A percentile compares a stretch with the other conserved stretches of the same genome.
phyloP scores from a whole-genome alignment of 805 yeast species.

The Suhomyces kilbournensis region DNA sequence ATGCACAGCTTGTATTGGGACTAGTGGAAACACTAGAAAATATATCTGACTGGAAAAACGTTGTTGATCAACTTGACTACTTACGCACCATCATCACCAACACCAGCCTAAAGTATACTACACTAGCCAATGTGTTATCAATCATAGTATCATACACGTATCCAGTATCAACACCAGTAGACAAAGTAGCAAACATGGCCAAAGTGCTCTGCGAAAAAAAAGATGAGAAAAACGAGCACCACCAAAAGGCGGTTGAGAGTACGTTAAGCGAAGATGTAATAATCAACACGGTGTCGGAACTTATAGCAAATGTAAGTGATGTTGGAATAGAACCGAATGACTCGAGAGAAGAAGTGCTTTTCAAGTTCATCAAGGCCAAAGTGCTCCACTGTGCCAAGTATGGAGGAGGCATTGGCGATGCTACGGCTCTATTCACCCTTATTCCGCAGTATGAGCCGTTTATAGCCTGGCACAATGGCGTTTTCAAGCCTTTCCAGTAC shows the following conservation, averaged over 20 bases:
- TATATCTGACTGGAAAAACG: background rate
- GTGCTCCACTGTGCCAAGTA: conserved; percentile 12
- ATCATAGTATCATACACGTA: background rate
- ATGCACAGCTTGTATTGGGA: background rate
- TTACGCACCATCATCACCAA: background rate
- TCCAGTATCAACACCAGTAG: background rate
- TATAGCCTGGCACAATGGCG: conserved; percentile 26
- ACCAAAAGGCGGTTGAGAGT: too few species aligned
- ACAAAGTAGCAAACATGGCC: background rate
- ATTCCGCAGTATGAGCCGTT: conserved; percentile 15
- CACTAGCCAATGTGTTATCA: background rate
- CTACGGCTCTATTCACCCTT: conserved; percentile 13
- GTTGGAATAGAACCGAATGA: background rate
- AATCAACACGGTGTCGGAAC: background rate
- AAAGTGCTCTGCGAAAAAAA: background rate
- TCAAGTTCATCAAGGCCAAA: conserved; percentile 6
- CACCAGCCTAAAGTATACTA: background rate
- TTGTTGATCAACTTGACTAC: background rate
- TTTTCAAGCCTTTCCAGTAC: conserved; percentile 25
- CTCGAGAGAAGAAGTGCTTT: background rate
- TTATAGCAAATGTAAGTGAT: background rate
- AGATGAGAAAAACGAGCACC: background rate
- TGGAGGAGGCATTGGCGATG: conserved; percentile 14
- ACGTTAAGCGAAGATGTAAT: background rate
- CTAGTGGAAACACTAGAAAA: background rate